Percentiles rank a stretch among this genome's conserved stretches.
Evolutionary conservation across 2,329 filamentous ascomycete species (phyloP).

Genomic region (Cytospora piceicola): DNA sequence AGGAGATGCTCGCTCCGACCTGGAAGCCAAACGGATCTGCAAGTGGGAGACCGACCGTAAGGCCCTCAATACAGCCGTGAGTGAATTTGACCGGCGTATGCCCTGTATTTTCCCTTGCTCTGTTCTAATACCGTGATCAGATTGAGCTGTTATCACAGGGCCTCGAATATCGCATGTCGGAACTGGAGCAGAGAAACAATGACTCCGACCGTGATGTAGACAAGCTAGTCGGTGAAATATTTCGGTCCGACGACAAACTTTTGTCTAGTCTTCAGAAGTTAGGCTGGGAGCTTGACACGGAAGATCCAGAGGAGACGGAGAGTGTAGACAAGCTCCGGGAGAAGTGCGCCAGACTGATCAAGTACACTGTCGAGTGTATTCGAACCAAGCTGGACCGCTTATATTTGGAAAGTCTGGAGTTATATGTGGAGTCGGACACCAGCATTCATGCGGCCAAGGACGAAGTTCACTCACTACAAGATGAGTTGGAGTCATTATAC

Average conservation of each 20-base stretch:
- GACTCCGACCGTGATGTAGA: constrained; percentile 50
- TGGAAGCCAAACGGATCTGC: constrained; percentile 43
- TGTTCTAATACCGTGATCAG: constrained; percentile 37
- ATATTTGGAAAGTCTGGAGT: constrained; percentile 53
- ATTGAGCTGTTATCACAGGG: constrained; percentile 53
- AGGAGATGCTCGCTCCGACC: constrained; percentile 40
- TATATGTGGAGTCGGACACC: constrained; percentile 28
- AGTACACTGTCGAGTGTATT: constrained; percentile 59
- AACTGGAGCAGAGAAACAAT: constrained; percentile 56
- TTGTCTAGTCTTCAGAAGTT: constrained; percentile 69
- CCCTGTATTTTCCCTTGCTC: background rate
- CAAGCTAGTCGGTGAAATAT: constrained; percentile 52
- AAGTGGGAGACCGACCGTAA: constrained; percentile 47
- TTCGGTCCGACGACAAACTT: constrained; percentile 68
- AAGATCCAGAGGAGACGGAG: constrained; percentile 55
- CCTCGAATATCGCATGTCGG: constrained; percentile 50
- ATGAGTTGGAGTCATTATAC: constrained; percentile 71
- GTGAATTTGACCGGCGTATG: constrained; percentile 9
- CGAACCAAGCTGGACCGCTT: constrained; percentile 59
- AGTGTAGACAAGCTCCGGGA: constrained; percentile 62
- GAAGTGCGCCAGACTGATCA: constrained; percentile 60
- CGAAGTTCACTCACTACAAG: constrained; percentile 57
- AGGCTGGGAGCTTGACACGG: constrained; percentile 60
- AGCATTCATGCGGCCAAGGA: constrained; percentile 37
- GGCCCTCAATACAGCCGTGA: constrained; percentile 49